phyloP scores from a whole-genome alignment of 306 rosid genomes.

The barrel medic (Medicago truncatula) region MtrunA17r5.0-ANR NC_053043.1:19846001-19846500 shows the following conservation, averaged over 20 bases:
- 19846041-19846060: slow-evolving; percentile 58
- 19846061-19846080: slow-evolving; percentile 78
- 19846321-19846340: slow-evolving; percentile 88
- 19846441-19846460: slow-evolving; percentile 24
- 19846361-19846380: slow-evolving; percentile 55
- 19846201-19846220: slow-evolving; percentile 97
- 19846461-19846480: slow-evolving; percentile 17
- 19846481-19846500: slow-evolving; percentile 8
- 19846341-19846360: slow-evolving; percentile 78
- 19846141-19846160: slow-evolving; percentile 48
- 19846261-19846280: slow-evolving; percentile 58
- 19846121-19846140: slow-evolving; percentile 47
- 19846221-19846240: slow-evolving; percentile 89
- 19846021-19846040: slow-evolving; percentile 48
- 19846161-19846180: slow-evolving; percentile 67
- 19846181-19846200: slow-evolving; percentile 89
- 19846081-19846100: slow-evolving; percentile 80
- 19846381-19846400: slow-evolving; percentile 57
- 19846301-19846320: slow-evolving; percentile 97
- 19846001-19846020: slow-evolving; percentile 64
- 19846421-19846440: slow-evolving; percentile 74
- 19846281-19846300: slow-evolving; percentile 98
- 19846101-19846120: slow-evolving; percentile 56
- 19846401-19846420: slow-evolving; percentile 89
- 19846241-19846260: slow-evolving; percentile 79